Conservation (phyloP, 108 stramenopile species). For the Skeletonema menzelii region DNA sequence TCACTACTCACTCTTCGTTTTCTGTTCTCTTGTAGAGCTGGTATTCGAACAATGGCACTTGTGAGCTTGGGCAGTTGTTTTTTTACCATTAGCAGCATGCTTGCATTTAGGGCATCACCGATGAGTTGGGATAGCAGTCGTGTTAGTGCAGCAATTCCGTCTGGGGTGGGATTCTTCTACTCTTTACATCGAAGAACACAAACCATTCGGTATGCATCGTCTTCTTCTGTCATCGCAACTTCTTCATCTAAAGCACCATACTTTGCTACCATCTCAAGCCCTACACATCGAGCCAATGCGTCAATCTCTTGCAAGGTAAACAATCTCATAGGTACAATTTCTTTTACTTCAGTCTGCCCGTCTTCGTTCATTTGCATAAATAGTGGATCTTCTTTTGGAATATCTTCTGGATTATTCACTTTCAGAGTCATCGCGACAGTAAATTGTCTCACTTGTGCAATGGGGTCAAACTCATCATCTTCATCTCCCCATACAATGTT, state of each 20-base stretch:
- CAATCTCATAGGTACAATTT: constrained; percentile 78
- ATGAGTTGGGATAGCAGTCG: constrained; percentile 72
- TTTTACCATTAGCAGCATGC: constrained; percentile 77
- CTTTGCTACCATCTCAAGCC: constrained; percentile 67
- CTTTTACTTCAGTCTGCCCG: constrained; percentile 49
- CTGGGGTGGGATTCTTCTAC: constrained; percentile 46
- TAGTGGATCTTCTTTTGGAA: constrained; percentile 17
- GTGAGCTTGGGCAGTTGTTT: constrained; percentile 85
- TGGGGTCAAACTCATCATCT: constrained; percentile 81
- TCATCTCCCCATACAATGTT: constrained; percentile 85
- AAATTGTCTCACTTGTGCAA: constrained; percentile 72
- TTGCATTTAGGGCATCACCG: constrained; percentile 80
- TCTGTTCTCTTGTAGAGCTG: constrained; percentile 45
- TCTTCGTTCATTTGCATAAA: constrained; percentile 11
- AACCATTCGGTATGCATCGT: constrained; percentile 80
- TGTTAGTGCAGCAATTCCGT: constrained; percentile 49
- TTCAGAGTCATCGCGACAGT: constrained; percentile 70
- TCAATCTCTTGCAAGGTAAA: constrained; percentile 86
- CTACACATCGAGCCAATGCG: constrained; percentile 60
- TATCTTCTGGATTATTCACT: constrained; percentile 36
- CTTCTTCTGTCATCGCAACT: constrained; percentile 71
- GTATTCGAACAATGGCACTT: constrained; percentile 88
- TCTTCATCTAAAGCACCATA: constrained; percentile 72
- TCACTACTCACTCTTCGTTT: too few species aligned
- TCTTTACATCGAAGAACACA: constrained; percentile 51